These are phyloP conservation scores for Lactifluus volemus DNA, from an alignment of 768 basidiomycete species.

Conservation along the genomic window DNA sequence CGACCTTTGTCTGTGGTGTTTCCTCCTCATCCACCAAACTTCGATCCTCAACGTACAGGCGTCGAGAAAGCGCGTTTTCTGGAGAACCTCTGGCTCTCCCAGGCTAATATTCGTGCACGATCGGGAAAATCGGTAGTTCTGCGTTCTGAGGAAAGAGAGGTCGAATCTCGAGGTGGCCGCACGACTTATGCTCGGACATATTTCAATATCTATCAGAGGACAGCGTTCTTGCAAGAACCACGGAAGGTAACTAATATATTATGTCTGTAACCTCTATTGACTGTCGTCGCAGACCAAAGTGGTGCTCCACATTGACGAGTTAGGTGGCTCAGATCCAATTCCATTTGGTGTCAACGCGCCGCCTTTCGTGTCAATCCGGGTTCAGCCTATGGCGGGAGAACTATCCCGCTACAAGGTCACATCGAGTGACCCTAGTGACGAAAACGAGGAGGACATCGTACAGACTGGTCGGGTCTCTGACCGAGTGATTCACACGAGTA, in stretches of 20 bases:
- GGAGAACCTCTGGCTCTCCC: conserved; percentile 82
- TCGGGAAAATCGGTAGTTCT: conserved; percentile 67
- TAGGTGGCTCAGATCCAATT: conserved; percentile 66
- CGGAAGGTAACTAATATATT: conserved; percentile 55
- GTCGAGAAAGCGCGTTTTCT: conserved; percentile 75
- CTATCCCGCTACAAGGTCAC: conserved; percentile 71
- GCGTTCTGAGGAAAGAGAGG: conserved; percentile 62
- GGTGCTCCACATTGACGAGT: conserved; percentile 76
- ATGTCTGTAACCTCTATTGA: background rate
- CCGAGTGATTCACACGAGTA: conserved; percentile 77
- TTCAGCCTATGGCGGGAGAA: conserved; percentile 79
- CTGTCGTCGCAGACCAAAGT: conserved; percentile 62
- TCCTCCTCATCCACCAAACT: conserved; percentile 56
- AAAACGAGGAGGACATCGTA: conserved; percentile 75
- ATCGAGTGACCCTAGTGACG: conserved; percentile 66
- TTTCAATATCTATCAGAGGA: conserved; percentile 82
- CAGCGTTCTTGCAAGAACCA: conserved; percentile 64
- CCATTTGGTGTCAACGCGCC: conserved; percentile 62
- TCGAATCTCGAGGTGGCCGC: conserved; percentile 56
- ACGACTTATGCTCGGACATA: conserved; percentile 69
- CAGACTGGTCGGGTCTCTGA: conserved; percentile 65
- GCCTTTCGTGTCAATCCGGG: conserved; percentile 70
- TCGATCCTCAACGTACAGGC: conserved; percentile 57
- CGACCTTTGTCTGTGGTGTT: conserved; percentile 71
- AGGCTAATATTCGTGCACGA: conserved; percentile 70